phyloP scores from a whole-genome alignment of 2,329 filamentous ascomycete species.

The Arachnopeziza araneosa region DNA sequence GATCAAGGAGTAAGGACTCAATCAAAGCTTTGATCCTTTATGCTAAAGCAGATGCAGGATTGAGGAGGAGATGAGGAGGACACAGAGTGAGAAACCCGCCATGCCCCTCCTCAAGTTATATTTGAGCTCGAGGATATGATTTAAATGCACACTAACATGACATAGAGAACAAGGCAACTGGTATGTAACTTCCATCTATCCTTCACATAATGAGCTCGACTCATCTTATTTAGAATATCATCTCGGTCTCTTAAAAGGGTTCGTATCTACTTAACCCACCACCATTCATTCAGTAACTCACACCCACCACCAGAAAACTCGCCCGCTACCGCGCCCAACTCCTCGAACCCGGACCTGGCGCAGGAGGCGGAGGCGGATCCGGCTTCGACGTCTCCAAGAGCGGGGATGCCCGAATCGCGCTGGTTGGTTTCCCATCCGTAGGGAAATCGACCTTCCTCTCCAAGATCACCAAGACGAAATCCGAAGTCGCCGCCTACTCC shows the following conservation, averaged over 20 bases:
- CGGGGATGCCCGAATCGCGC: slow-evolving; percentile 90
- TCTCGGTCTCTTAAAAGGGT: slow-evolving; percentile 96
- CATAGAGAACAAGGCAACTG: slow-evolving; percentile 95
- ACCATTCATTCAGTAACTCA: background rate
- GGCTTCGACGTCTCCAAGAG: slow-evolving; percentile 96
- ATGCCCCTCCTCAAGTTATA: background rate
- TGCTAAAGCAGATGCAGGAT: slow-evolving; percentile 56
- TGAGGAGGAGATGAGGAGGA: slow-evolving; percentile 98
- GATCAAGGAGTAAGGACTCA: slow-evolving; percentile 83
- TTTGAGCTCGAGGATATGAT: background rate
- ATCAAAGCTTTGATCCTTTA: slow-evolving; percentile 1
- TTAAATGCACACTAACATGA: slow-evolving; percentile 5
- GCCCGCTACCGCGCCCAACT: slow-evolving; percentile 91
- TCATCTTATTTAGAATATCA: slow-evolving; percentile 73
- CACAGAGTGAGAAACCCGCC: slow-evolving; percentile 68
- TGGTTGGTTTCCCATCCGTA: slow-evolving; percentile 98
- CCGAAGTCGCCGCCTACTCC: slow-evolving; percentile 90
- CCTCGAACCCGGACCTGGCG: slow-evolving; percentile 78
- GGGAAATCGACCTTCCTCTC: slow-evolving; percentile 99
- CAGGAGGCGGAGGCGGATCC: slow-evolving; percentile 36
- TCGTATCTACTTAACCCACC: slow-evolving; percentile 28
- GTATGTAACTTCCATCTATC: slow-evolving; percentile 46
- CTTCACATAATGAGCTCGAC: slow-evolving; percentile 9
- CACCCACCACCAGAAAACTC: slow-evolving; percentile 64
- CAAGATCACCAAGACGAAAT: slow-evolving; percentile 97